Evolutionary conservation across 2,329 filamentous ascomycete genomes (phyloP).

Genomic region (Colletotrichum neosansevieriae): DNA sequence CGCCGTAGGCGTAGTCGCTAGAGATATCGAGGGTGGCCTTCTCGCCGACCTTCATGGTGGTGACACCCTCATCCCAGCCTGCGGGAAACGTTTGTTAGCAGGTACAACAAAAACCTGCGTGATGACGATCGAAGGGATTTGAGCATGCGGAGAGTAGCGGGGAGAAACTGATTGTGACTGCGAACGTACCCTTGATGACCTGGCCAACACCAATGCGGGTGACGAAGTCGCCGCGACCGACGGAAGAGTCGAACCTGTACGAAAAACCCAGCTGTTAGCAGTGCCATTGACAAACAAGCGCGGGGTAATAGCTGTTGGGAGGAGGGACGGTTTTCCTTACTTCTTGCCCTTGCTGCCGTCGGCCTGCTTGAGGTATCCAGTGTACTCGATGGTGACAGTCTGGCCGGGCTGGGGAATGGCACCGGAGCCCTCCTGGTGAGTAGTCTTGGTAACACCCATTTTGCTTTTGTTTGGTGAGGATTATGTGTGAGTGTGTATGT

Average conservation of each 20-base stretch:
- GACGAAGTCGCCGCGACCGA: slow-evolving; percentile 80
- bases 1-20: slow-evolving; percentile 75
- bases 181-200: slow-evolving; percentile 83
- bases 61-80: slow-evolving; percentile 90
- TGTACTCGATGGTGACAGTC: slow-evolving; percentile 89
- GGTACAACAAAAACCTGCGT: not conserved
- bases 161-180: not conserved
- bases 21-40: slow-evolving; percentile 87
- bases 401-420: slow-evolving; percentile 74
- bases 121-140: not conserved
- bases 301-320: not conserved
- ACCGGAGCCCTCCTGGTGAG: slow-evolving; percentile 71
- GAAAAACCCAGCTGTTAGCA: not conserved
- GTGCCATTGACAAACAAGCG: not conserved
- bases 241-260: slow-evolving; percentile 88
- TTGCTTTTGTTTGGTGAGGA: slow-evolving; percentile 44
- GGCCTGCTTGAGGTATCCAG: slow-evolving; percentile 77
- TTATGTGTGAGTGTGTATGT: slow-evolving; percentile 5
- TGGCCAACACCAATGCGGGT: slow-evolving; percentile 83
- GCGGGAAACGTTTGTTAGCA: slow-evolving; percentile 35
- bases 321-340: slow-evolving; percentile 57
- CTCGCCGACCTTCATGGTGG: slow-evolving; percentile 89
- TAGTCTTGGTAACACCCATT: slow-evolving; percentile 82
- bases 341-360: slow-evolving; percentile 75
- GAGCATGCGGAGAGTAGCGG: too few relatives aligned